Conservation (phyloP, 2,329 filamentous ascomycete species). For the Lasiodiplodia theobromae region DNA sequence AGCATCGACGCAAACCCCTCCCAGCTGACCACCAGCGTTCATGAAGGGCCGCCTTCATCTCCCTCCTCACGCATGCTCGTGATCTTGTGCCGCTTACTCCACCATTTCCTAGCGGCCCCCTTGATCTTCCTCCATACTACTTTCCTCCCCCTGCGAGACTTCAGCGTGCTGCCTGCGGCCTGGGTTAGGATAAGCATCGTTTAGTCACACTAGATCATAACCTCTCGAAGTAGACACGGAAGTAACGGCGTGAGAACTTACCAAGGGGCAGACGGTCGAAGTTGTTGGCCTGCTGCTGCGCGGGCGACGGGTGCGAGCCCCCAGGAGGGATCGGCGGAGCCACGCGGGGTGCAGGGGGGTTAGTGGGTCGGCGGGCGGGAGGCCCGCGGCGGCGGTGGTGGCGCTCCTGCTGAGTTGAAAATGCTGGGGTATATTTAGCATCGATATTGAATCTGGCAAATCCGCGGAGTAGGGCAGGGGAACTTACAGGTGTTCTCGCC, state of each 20-base stretch:
- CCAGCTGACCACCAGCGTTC: not conserved
- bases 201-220: not conserved
- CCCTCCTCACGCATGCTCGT: not conserved
- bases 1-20: not conserved
- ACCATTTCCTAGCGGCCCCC: not conserved
- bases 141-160: not conserved
- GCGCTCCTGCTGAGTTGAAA: not conserved
- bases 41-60: not conserved
- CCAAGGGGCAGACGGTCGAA: not conserved
- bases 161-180: not conserved
- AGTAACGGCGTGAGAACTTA: not conserved
- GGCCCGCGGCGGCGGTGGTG: not conserved
- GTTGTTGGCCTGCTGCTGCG: not conserved
- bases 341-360: not conserved
- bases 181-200: not conserved
- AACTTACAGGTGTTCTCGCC: not conserved
- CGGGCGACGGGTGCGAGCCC: not conserved
- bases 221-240: not conserved
- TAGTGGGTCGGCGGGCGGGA: not conserved
- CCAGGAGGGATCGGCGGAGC: conserved; percentile 1
- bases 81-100: not conserved
- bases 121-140: not conserved
- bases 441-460: not conserved
- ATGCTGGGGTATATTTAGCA: not conserved
- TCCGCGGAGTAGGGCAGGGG: not conserved